phyloP scores from a whole-genome alignment of 108 stramenopile species.

The Stephanodiscus minutulus region DNA sequence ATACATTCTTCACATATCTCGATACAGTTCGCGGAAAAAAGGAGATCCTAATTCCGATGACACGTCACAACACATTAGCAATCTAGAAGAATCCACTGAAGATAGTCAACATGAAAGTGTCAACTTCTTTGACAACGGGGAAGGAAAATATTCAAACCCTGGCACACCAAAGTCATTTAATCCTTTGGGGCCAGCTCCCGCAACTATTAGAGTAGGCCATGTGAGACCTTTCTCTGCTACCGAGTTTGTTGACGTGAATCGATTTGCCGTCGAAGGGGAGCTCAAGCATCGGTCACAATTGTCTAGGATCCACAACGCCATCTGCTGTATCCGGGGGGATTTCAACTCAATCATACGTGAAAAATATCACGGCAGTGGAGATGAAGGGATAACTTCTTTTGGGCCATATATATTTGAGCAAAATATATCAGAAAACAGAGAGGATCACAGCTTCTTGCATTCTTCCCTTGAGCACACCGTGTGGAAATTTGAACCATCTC shows the following conservation, averaged over 20 bases:
- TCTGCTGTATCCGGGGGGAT: conserved; percentile 69
- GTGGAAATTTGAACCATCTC: conserved; percentile 18
- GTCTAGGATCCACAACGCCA: conserved; percentile 73
- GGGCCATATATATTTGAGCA: conserved; percentile 32
- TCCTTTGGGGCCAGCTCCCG: neutral
- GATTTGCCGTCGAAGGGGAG: conserved; percentile 69
- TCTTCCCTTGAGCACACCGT: conserved; percentile 14
- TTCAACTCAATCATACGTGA: conserved; percentile 64
- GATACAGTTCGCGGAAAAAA: neutral
- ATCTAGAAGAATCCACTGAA: neutral
- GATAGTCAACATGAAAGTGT: conserved; percentile 1
- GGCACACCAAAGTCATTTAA: conserved; percentile 24
- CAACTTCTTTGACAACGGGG: conserved; percentile 4
- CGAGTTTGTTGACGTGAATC: conserved; percentile 26
- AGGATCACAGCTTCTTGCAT: conserved; percentile 1
- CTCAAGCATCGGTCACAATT: conserved; percentile 71
- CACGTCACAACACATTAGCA: neutral
- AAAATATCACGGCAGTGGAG: conserved; percentile 6
- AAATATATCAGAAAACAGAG: neutral
- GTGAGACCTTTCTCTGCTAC: conserved; percentile 20
- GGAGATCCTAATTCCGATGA: neutral
- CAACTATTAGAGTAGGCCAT: conserved; percentile 12
- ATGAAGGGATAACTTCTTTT: conserved; percentile 36
- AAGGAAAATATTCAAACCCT: neutral
- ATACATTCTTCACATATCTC: conserved; percentile 32